phyloP scores from a whole-genome alignment of 2,329 filamentous ascomycete genomes.

The Pyrenophora tritici-repentis region DNA sequence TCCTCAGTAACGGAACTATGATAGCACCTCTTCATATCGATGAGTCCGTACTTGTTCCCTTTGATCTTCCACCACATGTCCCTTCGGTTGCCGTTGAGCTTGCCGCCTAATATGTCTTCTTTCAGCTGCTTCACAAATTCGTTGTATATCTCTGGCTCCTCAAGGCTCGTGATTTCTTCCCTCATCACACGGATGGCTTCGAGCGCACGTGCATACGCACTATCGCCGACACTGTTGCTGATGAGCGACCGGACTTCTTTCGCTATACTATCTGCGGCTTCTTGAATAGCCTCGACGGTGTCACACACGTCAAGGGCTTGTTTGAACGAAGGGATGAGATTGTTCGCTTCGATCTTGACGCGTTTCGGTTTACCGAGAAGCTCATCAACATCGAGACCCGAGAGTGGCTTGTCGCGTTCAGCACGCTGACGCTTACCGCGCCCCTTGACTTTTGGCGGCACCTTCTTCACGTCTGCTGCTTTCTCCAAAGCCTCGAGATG shows the following conservation, averaged over 20 bases:
- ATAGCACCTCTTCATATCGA: constrained; percentile 67
- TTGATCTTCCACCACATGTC: constrained; percentile 83
- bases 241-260: constrained; percentile 71
- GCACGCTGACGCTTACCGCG: constrained; percentile 63
- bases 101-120: constrained; percentile 67
- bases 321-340: constrained; percentile 90
- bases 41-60: constrained; percentile 70
- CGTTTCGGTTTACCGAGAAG: constrained; percentile 69
- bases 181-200: constrained; percentile 80
- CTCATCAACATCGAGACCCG: constrained; percentile 83
- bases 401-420: constrained; percentile 79
- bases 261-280: constrained; percentile 75
- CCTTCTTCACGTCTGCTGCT: constrained; percentile 78
- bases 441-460: constrained; percentile 78
- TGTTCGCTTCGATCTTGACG: constrained; percentile 66
- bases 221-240: constrained; percentile 73
- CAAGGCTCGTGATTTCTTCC: constrained; percentile 73
- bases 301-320: constrained; percentile 69
- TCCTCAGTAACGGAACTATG: constrained; percentile 69
- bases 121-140: constrained; percentile 73
- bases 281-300: constrained; percentile 65
- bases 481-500: constrained; percentile 67
- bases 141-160: constrained; percentile 79
- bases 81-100: constrained; percentile 74
- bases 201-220: constrained; percentile 72